Base-by-base conservation (phyloP, 176 grass and related monocot species). In the Elymus sibiricus region DNA sequence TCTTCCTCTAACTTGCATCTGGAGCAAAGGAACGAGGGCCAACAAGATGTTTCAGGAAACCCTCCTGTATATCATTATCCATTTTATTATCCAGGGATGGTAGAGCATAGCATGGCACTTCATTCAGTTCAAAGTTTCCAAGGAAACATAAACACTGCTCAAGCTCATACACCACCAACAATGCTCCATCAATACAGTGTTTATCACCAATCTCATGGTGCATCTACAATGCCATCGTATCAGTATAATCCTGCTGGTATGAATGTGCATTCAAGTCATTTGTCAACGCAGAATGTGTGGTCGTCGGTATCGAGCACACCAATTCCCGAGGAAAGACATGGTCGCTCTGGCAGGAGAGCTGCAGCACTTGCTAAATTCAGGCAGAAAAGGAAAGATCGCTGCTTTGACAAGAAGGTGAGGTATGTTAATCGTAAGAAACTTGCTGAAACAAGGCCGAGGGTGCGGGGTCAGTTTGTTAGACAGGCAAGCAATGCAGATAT, bases 341-440 rank as follows among this genome's bases (percentile, higher is more conserved):
- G 79, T 78, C 86, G 17, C n/a, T 88, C 86, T 39, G 82, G 94
- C 32, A 92, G 88, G 85, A 90, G 94, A 58, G 94, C 88, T 35
- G 92, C 90, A 59, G 94, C 97, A 47, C 90, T 98, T 61, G 90
- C 94, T n/a, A 98, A 98, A 66, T 98, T 96, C 81, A 94, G 94
- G 82, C 90, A 80, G 77, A 98, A 98, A 89, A 91, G 94, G 67
- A 98, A 96, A 75, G 94, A 94, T 10, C 90, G 92, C 12, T 96
- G 97, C 73, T 98, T 98, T 76, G 92, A 98, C 76, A 98, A 98
- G 90, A 98, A 98, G 72, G 94, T 98, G 76, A 94, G 97, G 62
- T 98, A 98, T 84, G 83, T 88, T 49, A 98, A 94, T 70, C 37
- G 94, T 49, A 98, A 98, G 86, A 90, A 84, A 73, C 86, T 96